Base-by-base conservation (phyloP, 2,329 filamentous ascomycete genomes). In the Fusarium brachygibbosum region DNA sequence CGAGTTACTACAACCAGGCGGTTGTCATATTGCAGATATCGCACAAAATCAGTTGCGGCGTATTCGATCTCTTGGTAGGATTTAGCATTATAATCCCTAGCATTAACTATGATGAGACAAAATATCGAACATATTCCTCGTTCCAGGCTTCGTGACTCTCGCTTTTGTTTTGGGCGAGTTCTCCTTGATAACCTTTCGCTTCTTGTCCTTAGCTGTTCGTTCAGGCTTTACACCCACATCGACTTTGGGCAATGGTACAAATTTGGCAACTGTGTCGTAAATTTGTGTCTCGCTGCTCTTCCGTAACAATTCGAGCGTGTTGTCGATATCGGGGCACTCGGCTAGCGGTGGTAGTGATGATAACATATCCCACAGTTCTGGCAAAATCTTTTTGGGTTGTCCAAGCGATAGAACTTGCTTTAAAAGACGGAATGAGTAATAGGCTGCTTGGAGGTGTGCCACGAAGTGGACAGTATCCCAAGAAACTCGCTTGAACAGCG, bases 401-500 rank as follows among this genome's bases (percentile, higher is more conserved):
- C 53, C 56, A 19, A 75, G 46, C 1, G 70, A 65, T 3, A 82
- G 52, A 11, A 80, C 72, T 25, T 79, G 79, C 4, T 85, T 66
- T 6, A 88, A 58, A 25, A 82, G 74, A n/a, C 88, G 83, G 2
- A 91, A 74, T 1, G 89, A 91, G 73, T 91, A 92, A 8, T 88
- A 77, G 1, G 84, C 81, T 6, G 86, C 87, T 55, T 90, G 87
- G 0, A 88, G 76, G 66, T 90, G 87, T 1, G 89, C 88, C 11
- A 83, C 76, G 48, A 91, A 81, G 71, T 93, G 90, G 42, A 91
- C 77, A 19, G 85, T 79, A 12, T 85, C 80, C 91, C 90, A 92
- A 2, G 69, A 76, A 48, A 72, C 28, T 44, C 61, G 55, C 10
- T 49, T 55, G 3, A 48, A 50, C 8, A 40, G 31, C 13, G 50